Evolutionary conservation across 163 green algal species (phyloP).

Genomic region (Volvox carteri): DNA sequence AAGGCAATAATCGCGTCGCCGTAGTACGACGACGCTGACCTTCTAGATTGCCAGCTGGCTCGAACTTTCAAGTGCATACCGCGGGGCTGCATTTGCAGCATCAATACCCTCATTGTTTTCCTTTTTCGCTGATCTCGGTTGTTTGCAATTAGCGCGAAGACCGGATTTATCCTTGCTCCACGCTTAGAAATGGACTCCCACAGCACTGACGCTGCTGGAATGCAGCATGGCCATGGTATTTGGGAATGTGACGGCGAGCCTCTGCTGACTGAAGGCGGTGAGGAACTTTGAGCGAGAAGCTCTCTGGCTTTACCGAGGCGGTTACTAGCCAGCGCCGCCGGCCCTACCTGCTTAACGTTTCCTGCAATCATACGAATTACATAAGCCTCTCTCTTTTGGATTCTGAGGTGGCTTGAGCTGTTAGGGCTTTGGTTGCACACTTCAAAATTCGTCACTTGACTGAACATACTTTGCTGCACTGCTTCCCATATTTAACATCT

Average conservation of each 20-base stretch:
- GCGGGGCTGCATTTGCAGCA: too few species aligned
- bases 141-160: neutral
- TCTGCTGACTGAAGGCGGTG: conserved; percentile 6
- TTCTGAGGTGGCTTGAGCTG: too few species aligned
- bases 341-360: neutral
- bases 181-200: conserved; percentile 23
- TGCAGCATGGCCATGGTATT: conserved; percentile 30
- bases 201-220: neutral
- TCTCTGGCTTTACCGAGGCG: neutral
- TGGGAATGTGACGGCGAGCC: conserved; percentile 37
- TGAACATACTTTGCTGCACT: too few species aligned
- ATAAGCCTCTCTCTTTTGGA: too few species aligned
- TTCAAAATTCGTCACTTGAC: neutral
- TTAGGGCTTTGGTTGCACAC: neutral
- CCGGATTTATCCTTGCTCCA: neutral
- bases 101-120: too few species aligned
- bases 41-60: conserved; percentile 32
- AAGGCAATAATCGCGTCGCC: too few species aligned
- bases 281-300: neutral
- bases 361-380: neutral
- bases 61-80: too few species aligned
- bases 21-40: conserved; percentile 17
- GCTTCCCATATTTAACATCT: too few species aligned
- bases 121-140: too few species aligned
- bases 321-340: neutral